A percentile compares a stretch with the other conserved stretches of the same genome.
phyloP scores from a whole-genome alignment of 331 rosid genomes.

The Rhamnella rubrinervis region DNA sequence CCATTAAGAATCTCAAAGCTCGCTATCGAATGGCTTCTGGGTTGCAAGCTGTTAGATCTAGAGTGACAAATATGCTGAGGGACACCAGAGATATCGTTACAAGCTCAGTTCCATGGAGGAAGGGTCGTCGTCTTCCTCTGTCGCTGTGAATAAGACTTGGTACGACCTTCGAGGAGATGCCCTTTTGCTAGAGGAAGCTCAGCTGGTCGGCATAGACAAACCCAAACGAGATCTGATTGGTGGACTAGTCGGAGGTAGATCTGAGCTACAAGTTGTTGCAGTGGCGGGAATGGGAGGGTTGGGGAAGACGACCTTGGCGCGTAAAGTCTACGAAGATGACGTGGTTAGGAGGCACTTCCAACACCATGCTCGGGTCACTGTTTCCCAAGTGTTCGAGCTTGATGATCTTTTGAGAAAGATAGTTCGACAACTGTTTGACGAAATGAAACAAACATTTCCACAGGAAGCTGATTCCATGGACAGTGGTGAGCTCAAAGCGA shows the following conservation, averaged over 20 bases:
- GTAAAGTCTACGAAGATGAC: constrained; percentile 15
- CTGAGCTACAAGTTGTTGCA: constrained; percentile 13
- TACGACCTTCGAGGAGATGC: constrained; percentile 22
- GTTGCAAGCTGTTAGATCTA: constrained; percentile 10
- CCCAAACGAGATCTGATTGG: constrained; percentile 20
- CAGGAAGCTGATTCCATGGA: neutral
- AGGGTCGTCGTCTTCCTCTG: neutral
- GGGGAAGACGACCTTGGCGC: constrained; percentile 31
- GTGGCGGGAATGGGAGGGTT: constrained; percentile 21
- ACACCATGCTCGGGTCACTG: constrained; percentile 23
- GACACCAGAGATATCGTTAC: constrained; percentile 7
- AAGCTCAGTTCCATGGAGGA: constrained; percentile 6
- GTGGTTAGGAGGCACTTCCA: constrained; percentile 23
- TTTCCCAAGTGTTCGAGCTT: constrained; percentile 15
- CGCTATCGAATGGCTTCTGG: constrained; percentile 6
- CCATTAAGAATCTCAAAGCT: constrained; percentile 22
- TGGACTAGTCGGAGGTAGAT: constrained; percentile 9
- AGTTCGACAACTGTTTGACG: neutral
- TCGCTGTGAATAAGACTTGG: constrained; percentile 6
- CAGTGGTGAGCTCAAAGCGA: neutral
- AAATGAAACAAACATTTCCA: neutral
- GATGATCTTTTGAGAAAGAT: constrained; percentile 15
- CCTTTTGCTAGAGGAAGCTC: constrained; percentile 14
- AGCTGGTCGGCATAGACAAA: constrained; percentile 20
- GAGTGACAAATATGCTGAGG: constrained; percentile 8